These are phyloP conservation scores for Penicillium sp. DNA, from an alignment of 2,329 filamentous ascomycete species.

Conservation along the genomic window DNA sequence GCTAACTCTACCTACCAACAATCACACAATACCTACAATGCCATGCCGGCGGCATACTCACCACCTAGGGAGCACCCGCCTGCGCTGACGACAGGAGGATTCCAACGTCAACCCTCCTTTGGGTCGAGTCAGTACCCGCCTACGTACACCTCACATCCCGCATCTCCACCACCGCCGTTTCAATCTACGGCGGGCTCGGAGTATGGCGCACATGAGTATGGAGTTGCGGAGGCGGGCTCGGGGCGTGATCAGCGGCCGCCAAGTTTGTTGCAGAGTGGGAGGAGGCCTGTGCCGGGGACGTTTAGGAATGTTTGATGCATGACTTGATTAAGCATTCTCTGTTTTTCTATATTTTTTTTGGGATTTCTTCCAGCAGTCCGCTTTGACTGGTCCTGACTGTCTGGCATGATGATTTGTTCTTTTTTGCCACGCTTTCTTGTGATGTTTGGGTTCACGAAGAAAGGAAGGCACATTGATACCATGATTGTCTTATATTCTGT, in stretches of 20 bases:
- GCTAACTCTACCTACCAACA: slow-evolving; percentile 34
- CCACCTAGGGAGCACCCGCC: slow-evolving; percentile 8
- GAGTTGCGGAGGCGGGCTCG: slow-evolving; percentile 19
- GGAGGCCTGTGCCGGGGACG: slow-evolving; percentile 41
- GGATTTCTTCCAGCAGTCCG: too few relatives aligned
- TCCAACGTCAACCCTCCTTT: slow-evolving; percentile 33
- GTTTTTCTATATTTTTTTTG: too few relatives aligned
- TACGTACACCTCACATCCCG: slow-evolving; percentile 28
- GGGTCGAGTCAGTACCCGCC: slow-evolving; percentile 31
- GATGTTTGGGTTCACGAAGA: slow-evolving; percentile 9
- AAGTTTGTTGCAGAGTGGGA: slow-evolving; percentile 46
- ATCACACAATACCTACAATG: slow-evolving; percentile 29
- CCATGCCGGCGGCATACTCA: slow-evolving; percentile 29
- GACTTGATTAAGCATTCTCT: background rate
- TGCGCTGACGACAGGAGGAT: slow-evolving; percentile 18
- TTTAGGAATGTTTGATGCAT: slow-evolving; percentile 38
- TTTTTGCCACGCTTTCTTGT: background rate
- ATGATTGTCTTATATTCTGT: slow-evolving; percentile 9
- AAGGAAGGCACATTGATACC: slow-evolving; percentile 18
- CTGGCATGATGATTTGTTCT: background rate
- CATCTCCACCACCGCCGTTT: slow-evolving; percentile 40
- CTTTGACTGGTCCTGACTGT: too few relatives aligned
- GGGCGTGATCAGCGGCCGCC: slow-evolving; percentile 40
- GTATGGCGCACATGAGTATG: slow-evolving; percentile 14
- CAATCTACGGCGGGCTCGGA: slow-evolving; percentile 21